Conservation (phyloP, 2,329 filamentous ascomycete genomes). For the Botryotinia narcissicola region DNA sequence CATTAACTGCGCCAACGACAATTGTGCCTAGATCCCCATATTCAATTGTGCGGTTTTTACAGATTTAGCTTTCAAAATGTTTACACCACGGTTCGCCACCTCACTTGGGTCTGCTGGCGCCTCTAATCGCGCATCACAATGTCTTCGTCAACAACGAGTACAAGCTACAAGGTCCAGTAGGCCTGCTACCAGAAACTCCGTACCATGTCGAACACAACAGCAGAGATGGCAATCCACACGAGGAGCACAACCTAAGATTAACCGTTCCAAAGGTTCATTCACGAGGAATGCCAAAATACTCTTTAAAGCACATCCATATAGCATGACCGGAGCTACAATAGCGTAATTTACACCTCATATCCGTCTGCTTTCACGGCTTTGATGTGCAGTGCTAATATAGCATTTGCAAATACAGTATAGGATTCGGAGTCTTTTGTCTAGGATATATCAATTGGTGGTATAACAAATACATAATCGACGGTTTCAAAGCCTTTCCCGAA, state of each 20-base stretch:
- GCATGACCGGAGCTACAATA: constrained; percentile 32
- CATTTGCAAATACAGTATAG: constrained; percentile 29
- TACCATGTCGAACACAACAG: constrained; percentile 25
- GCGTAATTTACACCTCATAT: constrained; percentile 26
- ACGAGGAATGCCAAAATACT: constrained; percentile 27
- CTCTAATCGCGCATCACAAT: constrained; percentile 31
- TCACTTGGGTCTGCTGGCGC: constrained; percentile 25
- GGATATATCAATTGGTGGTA: constrained; percentile 37
- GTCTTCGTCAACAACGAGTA: constrained; percentile 31
- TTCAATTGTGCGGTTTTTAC: background rate
- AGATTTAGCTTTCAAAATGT: constrained; percentile 28
- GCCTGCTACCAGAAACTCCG: constrained; percentile 12
- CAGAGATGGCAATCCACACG: constrained; percentile 33
- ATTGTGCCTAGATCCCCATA: background rate
- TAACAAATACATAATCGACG: constrained; percentile 37
- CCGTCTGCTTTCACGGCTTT: background rate
- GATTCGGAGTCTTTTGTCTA: constrained; percentile 30
- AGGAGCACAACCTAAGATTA: background rate
- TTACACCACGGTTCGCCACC: constrained; percentile 29
- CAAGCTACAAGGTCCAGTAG: constrained; percentile 21
- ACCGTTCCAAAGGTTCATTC: constrained; percentile 3
- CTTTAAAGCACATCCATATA: constrained; percentile 35
- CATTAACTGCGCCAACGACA: background rate
- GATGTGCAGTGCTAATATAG: constrained; percentile 11
- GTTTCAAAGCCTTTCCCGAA: constrained; percentile 61